Evolutionary conservation across 257 asterid genomes (phyloP).

Genomic region (Solanum etuberosum): DNA sequence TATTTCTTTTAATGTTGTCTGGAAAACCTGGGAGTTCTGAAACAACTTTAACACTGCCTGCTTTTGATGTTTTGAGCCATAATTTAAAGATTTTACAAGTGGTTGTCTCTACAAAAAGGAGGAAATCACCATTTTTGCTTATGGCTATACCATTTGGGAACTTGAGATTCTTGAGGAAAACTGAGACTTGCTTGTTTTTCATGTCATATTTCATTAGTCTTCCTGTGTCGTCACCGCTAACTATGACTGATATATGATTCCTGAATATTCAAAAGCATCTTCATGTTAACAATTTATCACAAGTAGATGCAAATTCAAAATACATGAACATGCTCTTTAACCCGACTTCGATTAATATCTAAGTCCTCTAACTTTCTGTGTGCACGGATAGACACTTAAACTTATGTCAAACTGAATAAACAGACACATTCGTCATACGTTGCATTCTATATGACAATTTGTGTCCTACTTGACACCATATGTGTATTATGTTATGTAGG

Average conservation of each 20-base stretch:
- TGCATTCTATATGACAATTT: too few relatives aligned
- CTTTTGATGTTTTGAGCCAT: conserved; percentile 40
- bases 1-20: conserved; percentile 49
- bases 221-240: conserved; percentile 51
- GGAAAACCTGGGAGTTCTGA: conserved; percentile 52
- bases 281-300: background rate
- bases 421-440: background rate
- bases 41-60: conserved; percentile 23
- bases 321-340: background rate
- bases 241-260: conserved; percentile 23
- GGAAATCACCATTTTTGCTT: conserved; percentile 36
- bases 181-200: conserved; percentile 13
- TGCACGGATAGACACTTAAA: too few relatives aligned
- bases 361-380: too few relatives aligned
- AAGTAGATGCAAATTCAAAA: background rate
- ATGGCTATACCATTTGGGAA: conserved; percentile 81
- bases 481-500: background rate
- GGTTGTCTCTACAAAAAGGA: conserved; percentile 56
- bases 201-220: conserved; percentile 53
- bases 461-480: background rate
- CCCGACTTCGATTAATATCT: background rate
- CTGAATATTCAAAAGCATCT: conserved; percentile 11
- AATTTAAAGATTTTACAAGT: conserved; percentile 35
- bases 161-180: conserved; percentile 32
- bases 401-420: too few relatives aligned